Evolutionary conservation across 176 grass and related monocot species (phyloP).

Genomic region (Zea mays): Zm-B73-REFERENCE-NAM-5.0 NC_050101.1:146487001-146487500

Average conservation of each 20-base stretch:
- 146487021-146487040: not conserved
- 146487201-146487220: not conserved
- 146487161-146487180: no score
- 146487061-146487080: no score
- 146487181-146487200: not conserved
- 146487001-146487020: not conserved
- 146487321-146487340: not conserved
- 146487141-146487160: no score
- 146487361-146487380: not conserved
- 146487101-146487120: no score
- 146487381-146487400: not conserved
- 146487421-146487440: not conserved
- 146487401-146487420: not conserved
- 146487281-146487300: not conserved
- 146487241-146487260: not conserved
- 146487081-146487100: no score
- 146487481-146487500: not conserved
- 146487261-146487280: not conserved
- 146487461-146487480: not conserved
- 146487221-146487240: not conserved
- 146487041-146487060: no score
- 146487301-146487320: not conserved
- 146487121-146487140: no score
- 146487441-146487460: not conserved
- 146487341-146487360: no score